phyloP scores from a whole-genome alignment of 2,329 filamentous ascomycete species.

The Fusarium metavorans region DNA sequence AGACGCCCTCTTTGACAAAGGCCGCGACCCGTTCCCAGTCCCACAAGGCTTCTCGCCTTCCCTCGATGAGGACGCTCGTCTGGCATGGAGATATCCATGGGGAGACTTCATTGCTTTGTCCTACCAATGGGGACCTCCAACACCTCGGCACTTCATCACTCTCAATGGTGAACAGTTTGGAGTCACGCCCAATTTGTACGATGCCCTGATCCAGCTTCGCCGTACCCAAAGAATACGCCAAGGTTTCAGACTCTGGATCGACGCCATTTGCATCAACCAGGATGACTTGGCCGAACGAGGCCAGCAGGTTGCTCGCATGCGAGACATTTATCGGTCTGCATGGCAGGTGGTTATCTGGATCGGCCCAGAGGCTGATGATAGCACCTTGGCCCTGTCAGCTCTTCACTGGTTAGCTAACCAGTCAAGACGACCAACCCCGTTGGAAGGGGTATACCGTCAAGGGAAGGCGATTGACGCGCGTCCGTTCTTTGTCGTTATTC shows the following conservation, averaged over 20 bases:
- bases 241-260: constrained; percentile 6
- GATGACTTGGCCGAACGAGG: not conserved
- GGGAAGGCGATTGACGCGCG: not conserved
- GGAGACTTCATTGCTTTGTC: constrained; percentile 10
- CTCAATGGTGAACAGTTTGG: not conserved
- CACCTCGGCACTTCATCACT: not conserved
- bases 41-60: not conserved
- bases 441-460: not conserved
- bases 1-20: no score
- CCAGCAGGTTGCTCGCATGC: not conserved
- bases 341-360: constrained; percentile 10
- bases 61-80: not conserved
- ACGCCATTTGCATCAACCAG: not conserved
- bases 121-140: not conserved
- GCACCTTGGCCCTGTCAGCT: not conserved
- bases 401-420: not conserved
- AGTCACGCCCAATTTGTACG: not conserved
- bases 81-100: constrained; percentile 7
- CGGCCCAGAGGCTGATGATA: not conserved
- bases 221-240: not conserved
- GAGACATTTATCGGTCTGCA: constrained; percentile 8
- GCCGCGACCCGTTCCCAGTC: not conserved
- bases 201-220: not conserved
- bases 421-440: not conserved
- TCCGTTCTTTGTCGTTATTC: not conserved